A percentile compares a stretch with the other conserved stretches of the same genome.
Conservation (phyloP, 169 alveolate genomes). For the Cryptosporidium parvum region DNA sequence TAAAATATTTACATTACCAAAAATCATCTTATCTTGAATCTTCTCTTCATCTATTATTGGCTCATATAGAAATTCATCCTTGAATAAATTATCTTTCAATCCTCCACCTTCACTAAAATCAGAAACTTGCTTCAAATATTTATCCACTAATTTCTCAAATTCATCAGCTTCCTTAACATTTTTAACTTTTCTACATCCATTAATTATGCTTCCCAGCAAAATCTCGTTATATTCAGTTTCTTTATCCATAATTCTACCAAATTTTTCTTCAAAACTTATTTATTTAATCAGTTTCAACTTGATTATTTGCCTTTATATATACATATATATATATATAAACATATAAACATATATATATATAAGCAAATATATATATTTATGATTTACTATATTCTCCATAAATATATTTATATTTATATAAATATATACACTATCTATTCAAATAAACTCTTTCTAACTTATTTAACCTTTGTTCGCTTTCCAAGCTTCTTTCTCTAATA, state of each 20-base stretch:
- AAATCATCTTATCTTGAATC: conserved; percentile 4
- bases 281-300: too few species aligned
- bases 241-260: neutral
- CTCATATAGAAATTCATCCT: neutral
- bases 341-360: too few species aligned
- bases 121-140: neutral
- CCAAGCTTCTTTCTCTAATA: neutral
- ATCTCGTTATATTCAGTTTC: neutral
- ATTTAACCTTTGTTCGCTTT: neutral
- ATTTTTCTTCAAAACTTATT: too few species aligned
- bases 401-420: too few species aligned
- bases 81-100: neutral
- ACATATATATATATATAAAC: too few species aligned
- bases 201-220: conserved; percentile 1
- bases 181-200: neutral
- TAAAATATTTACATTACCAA: neutral
- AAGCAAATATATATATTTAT: too few species aligned
- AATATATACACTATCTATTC: too few species aligned
- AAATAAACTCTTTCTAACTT: too few species aligned
- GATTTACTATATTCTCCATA: neutral
- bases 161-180: neutral
- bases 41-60: neutral
- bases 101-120: neutral
- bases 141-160: conserved; percentile 21
- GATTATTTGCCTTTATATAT: too few species aligned